phyloP scores from a whole-genome alignment of 1,284 basidiomycete genomes.

The Boletus mariae region DNA sequence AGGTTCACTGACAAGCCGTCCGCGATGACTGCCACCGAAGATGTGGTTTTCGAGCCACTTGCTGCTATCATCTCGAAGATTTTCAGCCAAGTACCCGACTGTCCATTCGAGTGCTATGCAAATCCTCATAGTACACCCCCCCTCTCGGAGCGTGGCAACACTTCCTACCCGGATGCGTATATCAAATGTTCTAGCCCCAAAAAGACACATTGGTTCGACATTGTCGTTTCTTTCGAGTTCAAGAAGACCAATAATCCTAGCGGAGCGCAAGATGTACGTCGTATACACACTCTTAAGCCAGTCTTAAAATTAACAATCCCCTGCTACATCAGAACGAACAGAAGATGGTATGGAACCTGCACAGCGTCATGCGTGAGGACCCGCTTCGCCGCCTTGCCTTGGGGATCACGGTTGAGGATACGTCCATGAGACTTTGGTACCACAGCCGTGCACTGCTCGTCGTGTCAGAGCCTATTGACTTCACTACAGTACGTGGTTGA shows the following conservation, averaged over 20 bases:
- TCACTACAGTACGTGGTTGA: slow-evolving; percentile 1
- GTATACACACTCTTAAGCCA: no score
- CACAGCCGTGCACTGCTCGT: slow-evolving; percentile 6
- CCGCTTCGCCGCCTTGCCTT: slow-evolving; percentile 3
- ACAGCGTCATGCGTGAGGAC: slow-evolving; percentile 13
- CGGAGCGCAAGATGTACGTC: background rate
- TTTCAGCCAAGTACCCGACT: background rate
- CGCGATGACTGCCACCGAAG: background rate
- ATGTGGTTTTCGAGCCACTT: background rate
- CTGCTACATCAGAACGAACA: slow-evolving; percentile 9
- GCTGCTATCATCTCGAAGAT: background rate
- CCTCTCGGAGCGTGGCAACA: slow-evolving; percentile 4
- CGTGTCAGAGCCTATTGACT: slow-evolving; percentile 1
- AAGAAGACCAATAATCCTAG: background rate
- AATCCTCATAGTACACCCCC: background rate
- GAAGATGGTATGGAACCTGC: slow-evolving; percentile 14
- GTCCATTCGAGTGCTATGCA: background rate
- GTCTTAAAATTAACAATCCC: no score
- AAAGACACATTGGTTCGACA: slow-evolving; percentile 8
- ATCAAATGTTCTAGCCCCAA: background rate
- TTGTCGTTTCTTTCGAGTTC: slow-evolving; percentile 11
- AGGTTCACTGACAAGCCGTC: background rate
- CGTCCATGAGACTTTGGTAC: slow-evolving; percentile 11
- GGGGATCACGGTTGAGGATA: slow-evolving; percentile 12
- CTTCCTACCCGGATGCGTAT: slow-evolving; percentile 5